phyloP scores from a whole-genome alignment of 164 flowering plant species.

The Nymphaea thermarum region DNA sequence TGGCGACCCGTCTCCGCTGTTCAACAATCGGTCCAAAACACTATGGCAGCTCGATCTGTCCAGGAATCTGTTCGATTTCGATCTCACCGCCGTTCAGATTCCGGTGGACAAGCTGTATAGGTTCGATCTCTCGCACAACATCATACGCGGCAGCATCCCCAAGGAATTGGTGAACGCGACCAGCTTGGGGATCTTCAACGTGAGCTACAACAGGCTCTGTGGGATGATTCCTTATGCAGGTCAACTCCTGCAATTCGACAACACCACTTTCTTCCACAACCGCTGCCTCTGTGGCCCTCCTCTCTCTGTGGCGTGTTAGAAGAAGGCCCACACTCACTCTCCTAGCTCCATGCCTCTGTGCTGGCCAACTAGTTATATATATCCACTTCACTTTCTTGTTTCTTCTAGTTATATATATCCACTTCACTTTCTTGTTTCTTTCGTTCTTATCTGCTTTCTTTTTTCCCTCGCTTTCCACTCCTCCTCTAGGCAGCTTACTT shows the following conservation, averaged over 20 bases:
- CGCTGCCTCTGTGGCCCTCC: constrained; percentile 23
- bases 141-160: constrained; percentile 38
- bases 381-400: too few species aligned
- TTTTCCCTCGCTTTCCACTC: too few species aligned
- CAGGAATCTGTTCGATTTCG: constrained; percentile 14
- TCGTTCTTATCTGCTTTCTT: too few species aligned
- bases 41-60: constrained; percentile 23
- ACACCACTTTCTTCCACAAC: constrained; percentile 13
- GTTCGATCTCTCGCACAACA: constrained; percentile 40
- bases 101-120: constrained; percentile 16
- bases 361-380: too few species aligned
- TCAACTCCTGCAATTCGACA: constrained; percentile 6
- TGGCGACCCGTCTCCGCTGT: background rate
- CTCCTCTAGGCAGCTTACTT: too few species aligned
- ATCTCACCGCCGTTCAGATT: constrained; percentile 36
- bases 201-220: constrained; percentile 25
- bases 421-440: too few species aligned
- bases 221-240: constrained; percentile 25
- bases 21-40: constrained; percentile 14
- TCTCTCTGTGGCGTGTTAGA: background rate
- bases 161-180: constrained; percentile 5
- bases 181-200: constrained; percentile 15
- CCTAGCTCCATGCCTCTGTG: too few species aligned
- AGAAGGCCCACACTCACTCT: too few species aligned
- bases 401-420: too few species aligned